Base-by-base conservation (phyloP, 2,329 filamentous ascomycete genomes). In the Clonostachys solani region DNA sequence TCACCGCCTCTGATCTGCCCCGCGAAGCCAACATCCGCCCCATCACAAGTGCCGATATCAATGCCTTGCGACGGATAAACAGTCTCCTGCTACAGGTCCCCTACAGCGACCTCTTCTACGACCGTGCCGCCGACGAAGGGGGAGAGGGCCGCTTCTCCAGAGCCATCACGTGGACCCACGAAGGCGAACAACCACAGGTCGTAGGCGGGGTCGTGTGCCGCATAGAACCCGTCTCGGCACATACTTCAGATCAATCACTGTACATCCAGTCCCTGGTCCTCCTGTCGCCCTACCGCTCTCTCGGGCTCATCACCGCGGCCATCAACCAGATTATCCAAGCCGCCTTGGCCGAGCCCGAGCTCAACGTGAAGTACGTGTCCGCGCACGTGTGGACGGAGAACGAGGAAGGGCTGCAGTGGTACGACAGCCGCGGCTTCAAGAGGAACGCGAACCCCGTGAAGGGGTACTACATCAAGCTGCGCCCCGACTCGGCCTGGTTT, bases 301-400 rank as follows among this genome's bases (percentile, higher is more conserved):
- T 83, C 36, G 83, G 83, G 0, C 71, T 86, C 12, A 78, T 78
- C 12, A 68, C 72, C n/a, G 74, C 77, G 19, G 73, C 81, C 0
- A 65, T 87, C 15, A 73, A 80, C 42, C 70, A 77, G 52, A 69
- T 82, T 42, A 54, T 78, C 47, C 64, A 65, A 18, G 65, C 68
- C 12, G 65, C 64, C 12, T 56, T 59, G 9, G 52, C 56, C 12
- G 62, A 64, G 12, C 65, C 65, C 5, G 63, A 52, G 15, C 61
- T 71, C 51, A 57, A 71, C 45, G 69, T 74, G 34, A 55, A 54
- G 35, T 56, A 69, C 40, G 67, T 84, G 15, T 85, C 81, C 53
- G 83, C 83, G 5, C 83, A 87, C 60, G 83, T 86, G 15, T 87
- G 83, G 83, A 83, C 82, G 12, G 74, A 81, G 49, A 86, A 85